phyloP scores from a whole-genome alignment of 176 grass and related monocot species.

The Oropetium thomaeum region DNA sequence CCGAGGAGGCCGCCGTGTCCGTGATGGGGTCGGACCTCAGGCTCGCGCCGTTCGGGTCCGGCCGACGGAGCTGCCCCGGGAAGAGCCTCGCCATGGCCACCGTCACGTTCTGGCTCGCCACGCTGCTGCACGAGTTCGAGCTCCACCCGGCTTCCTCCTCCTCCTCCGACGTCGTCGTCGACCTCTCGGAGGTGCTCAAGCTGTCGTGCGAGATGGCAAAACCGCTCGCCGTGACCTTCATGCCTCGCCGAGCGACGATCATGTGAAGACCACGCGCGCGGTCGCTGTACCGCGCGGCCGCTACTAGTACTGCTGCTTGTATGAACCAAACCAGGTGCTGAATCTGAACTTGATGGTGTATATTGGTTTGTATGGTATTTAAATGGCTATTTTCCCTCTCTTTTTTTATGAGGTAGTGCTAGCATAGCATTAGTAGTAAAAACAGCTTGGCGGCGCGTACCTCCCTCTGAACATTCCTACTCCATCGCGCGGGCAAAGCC shows the following conservation, averaged over 20 bases:
- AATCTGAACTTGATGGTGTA: slow-evolving; percentile 22
- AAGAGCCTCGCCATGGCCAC: slow-evolving; percentile 86
- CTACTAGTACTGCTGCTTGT: not conserved
- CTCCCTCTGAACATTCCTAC: not conserved
- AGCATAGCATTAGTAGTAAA: too few relatives aligned
- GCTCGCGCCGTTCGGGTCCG: slow-evolving; percentile 82
- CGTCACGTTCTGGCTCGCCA: slow-evolving; percentile 72
- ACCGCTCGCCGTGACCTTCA: slow-evolving; percentile 48
- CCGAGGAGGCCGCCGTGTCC: not conserved
- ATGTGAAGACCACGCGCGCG: too few relatives aligned
- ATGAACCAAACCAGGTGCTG: not conserved
- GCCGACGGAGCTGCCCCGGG: slow-evolving; percentile 71
- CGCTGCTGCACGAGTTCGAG: slow-evolving; percentile 69
- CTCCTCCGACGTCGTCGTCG: slow-evolving; percentile 5
- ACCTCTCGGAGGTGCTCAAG: slow-evolving; percentile 68
- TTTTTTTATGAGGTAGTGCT: not conserved
- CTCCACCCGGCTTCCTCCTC: slow-evolving; percentile 17
- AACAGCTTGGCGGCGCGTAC: not conserved
- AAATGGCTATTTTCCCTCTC: not conserved
- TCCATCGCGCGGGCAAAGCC: not conserved
- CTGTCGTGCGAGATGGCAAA: slow-evolving; percentile 86
- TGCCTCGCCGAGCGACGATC: not conserved
- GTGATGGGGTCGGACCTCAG: slow-evolving; percentile 61
- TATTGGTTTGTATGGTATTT: slow-evolving; percentile 31
- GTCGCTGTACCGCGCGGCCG: too few relatives aligned